These are phyloP conservation scores for Fraxinus floribunda DNA, from an alignment of 305 asterid species.

Conservation along the genomic window DNA sequence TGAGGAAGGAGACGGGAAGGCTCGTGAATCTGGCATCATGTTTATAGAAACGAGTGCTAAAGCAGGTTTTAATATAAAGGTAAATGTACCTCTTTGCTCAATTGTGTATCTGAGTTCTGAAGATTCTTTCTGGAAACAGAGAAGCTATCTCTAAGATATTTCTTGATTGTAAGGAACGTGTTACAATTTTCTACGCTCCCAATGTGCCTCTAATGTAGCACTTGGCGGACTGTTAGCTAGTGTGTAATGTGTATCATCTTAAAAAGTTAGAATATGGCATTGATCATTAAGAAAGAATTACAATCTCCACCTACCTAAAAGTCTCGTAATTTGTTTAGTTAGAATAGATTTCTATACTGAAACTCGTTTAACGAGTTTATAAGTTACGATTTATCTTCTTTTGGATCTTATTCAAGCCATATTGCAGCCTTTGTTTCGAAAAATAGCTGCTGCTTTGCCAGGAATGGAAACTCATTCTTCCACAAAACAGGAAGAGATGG, in stretches of 20 bases:
- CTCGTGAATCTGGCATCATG: constrained; percentile 45
- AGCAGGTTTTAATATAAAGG: constrained; percentile 57
- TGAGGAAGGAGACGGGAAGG: constrained; percentile 52
- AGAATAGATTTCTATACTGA: neutral
- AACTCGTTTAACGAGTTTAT: neutral
- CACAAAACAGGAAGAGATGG: constrained; percentile 49
- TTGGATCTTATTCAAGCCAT: neutral
- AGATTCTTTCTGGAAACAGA: neutral
- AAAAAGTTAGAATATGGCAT: neutral
- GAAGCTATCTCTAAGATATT: neutral
- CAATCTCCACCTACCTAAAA: neutral
- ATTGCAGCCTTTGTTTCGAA: constrained; percentile 47
- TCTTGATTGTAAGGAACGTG: neutral
- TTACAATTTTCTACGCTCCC: neutral
- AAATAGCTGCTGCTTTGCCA: constrained; percentile 49
- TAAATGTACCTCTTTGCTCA: constrained; percentile 1
- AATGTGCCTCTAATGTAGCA: neutral
- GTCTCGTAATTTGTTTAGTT: neutral
- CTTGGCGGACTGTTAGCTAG: neutral
- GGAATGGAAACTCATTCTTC: constrained; percentile 52
- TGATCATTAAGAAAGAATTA: neutral
- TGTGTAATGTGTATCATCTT: neutral
- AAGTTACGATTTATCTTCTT: neutral
- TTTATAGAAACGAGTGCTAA: constrained; percentile 55
- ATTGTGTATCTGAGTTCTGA: neutral